Evolutionary conservation across 805 yeast species (phyloP).

Genomic region (Candida adriatica): DNA sequence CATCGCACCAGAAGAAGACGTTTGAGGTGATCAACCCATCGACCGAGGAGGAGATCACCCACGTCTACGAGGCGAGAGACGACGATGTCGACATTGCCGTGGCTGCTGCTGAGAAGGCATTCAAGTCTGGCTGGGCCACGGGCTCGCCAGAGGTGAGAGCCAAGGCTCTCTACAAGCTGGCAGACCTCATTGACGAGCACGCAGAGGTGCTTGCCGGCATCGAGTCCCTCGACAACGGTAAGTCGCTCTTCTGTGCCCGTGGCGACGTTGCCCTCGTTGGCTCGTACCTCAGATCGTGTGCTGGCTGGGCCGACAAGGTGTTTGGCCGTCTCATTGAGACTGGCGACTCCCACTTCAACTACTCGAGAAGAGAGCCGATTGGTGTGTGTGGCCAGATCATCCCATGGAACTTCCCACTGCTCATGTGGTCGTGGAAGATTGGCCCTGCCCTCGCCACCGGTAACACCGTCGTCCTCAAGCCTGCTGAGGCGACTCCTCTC

Average conservation of each 20-base stretch:
- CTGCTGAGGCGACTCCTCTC: slow-evolving; percentile 84
- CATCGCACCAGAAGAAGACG: slow-evolving; percentile 51
- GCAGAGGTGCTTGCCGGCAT: slow-evolving; percentile 70
- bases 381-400: slow-evolving; percentile 88
- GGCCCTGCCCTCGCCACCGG: slow-evolving; percentile 87
- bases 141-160: slow-evolving; percentile 64
- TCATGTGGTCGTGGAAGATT: slow-evolving; percentile 83
- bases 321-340: slow-evolving; percentile 54
- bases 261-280: slow-evolving; percentile 73
- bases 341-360: slow-evolving; percentile 55
- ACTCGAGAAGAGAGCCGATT: slow-evolving; percentile 72
- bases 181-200: slow-evolving; percentile 71
- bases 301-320: slow-evolving; percentile 73
- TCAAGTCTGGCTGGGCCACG: slow-evolving; percentile 62
- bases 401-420: slow-evolving; percentile 91
- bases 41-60: slow-evolving; percentile 64
- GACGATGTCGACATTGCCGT: slow-evolving; percentile 83
- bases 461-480: slow-evolving; percentile 76
- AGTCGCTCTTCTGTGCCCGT: slow-evolving; percentile 62
- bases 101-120: slow-evolving; percentile 75
- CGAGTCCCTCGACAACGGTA: slow-evolving; percentile 89
- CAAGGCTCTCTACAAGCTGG: slow-evolving; percentile 56
- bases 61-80: slow-evolving; percentile 66
- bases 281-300: slow-evolving; percentile 73
- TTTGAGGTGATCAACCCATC: slow-evolving; percentile 62